Conservation (phyloP, 306 rosid species). For the Cyamopsis tetragonoloba region DNA sequence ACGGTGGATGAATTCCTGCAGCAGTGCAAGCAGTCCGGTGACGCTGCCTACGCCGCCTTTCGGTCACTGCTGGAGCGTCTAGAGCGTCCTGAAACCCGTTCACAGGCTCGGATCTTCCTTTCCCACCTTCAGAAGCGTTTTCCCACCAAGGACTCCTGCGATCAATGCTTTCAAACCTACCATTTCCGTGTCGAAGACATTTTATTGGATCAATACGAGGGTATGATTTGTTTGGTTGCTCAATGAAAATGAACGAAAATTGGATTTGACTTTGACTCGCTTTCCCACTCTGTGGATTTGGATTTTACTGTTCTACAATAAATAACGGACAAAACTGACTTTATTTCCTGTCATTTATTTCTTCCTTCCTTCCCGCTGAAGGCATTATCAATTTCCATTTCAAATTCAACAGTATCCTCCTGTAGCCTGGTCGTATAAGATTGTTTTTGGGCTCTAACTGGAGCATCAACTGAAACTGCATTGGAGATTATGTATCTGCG, state of each 20-base stretch:
- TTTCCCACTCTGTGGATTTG: not conserved
- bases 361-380: not conserved
- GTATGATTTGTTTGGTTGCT: constrained; percentile 20
- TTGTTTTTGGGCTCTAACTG: too few species aligned
- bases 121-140: constrained; percentile 71
- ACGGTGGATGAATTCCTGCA: constrained; percentile 66
- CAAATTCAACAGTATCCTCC: too few species aligned
- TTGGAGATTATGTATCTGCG: too few species aligned
- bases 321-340: not conserved
- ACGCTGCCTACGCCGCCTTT: constrained; percentile 70
- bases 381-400: not conserved
- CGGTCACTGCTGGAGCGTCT: constrained; percentile 72
- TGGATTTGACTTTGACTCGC: too few species aligned
- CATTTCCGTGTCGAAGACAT: constrained; percentile 88
- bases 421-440: too few species aligned
- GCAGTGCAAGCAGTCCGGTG: constrained; percentile 72
- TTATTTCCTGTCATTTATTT: not conserved
- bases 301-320: not conserved
- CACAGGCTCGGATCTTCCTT: constrained; percentile 75
- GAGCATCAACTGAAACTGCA: too few species aligned
- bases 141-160: constrained; percentile 55
- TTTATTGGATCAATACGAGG: constrained; percentile 62
- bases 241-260: not conserved
- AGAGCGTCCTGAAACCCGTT: constrained; percentile 68
- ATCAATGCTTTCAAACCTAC: constrained; percentile 58